A percentile compares a stretch with the other conserved stretches of the same genome.
Conservation (phyloP, 768 basidiomycete genomes). For the Lactarius evosmus region DNA sequence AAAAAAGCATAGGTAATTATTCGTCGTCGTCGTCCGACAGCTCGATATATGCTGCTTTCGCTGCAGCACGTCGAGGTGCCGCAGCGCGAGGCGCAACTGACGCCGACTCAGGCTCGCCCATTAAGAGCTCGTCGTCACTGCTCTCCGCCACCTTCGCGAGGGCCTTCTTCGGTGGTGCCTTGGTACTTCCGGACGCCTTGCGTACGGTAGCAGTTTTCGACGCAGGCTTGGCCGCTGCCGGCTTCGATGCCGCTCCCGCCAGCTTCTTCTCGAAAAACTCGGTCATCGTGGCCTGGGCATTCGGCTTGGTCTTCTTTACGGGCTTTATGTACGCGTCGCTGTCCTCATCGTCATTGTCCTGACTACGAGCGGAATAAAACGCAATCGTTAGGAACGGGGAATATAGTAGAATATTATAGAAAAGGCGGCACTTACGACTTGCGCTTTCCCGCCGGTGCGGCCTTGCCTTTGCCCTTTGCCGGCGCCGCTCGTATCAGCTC, state of each 20-base stretch:
- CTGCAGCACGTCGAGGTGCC: conserved; percentile 48
- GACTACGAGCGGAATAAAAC: not conserved
- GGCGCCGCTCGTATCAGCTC: conserved; percentile 32
- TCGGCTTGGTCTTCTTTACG: conserved; percentile 50
- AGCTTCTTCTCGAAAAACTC: conserved; percentile 57
- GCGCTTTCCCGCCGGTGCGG: conserved; percentile 49
- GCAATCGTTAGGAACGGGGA: not conserved
- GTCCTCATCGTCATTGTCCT: conserved; percentile 10
- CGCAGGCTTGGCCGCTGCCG: conserved; percentile 20
- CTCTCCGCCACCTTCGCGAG: conserved; percentile 34
- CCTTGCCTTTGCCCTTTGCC: conserved; percentile 47
- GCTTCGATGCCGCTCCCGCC: conserved; percentile 6
- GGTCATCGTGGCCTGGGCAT: conserved; percentile 38
- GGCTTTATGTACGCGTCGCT: conserved; percentile 39
- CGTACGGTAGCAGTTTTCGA: conserved; percentile 32
- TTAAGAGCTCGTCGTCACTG: conserved; percentile 43
- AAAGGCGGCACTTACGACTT: conserved; percentile 52
- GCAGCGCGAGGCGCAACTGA: conserved; percentile 40
- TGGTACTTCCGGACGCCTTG: conserved; percentile 59
- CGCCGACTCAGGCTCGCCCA: conserved; percentile 42
- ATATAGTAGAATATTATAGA: not conserved
- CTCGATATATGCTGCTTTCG: conserved; percentile 37
- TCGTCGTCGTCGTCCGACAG: conserved; percentile 51
- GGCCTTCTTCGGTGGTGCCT: conserved; percentile 31
- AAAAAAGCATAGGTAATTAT: not conserved